phyloP scores from a whole-genome alignment of 306 rosid genomes.

The Benincasa hispida region DNA sequence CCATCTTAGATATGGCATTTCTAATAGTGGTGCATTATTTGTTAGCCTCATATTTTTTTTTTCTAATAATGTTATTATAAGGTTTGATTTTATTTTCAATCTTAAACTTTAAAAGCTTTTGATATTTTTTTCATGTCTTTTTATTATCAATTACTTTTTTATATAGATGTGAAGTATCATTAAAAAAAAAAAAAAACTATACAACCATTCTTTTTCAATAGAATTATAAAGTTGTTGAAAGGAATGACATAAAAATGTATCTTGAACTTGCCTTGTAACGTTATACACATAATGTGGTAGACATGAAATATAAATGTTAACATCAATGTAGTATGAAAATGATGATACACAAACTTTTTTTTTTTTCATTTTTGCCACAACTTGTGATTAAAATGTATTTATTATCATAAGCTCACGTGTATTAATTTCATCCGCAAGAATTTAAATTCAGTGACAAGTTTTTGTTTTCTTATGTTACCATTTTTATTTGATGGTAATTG shows the following conservation, averaged over 20 bases:
- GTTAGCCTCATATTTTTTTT: neutral
- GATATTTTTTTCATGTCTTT: neutral
- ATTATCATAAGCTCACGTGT: neutral
- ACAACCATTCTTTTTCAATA: neutral
- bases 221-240: neutral
- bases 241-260: neutral
- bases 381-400: neutral
- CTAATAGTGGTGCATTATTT: too few relatives aligned
- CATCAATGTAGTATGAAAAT: neutral
- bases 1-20: too few relatives aligned
- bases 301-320: neutral
- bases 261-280: neutral
- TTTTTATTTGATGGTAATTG: neutral
- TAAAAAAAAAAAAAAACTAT: neutral
- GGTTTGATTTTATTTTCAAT: neutral
- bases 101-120: neutral
- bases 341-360: neutral
- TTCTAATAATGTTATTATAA: too few relatives aligned
- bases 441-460: neutral
- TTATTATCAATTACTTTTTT: neutral
- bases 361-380: neutral
- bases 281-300: neutral
- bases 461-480: neutral
- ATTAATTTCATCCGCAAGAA: neutral
- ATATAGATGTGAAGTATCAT: neutral